Evolutionary conservation across 129 eudicot genomes (phyloP).

Genomic region (Flaveria linearis): DNA sequence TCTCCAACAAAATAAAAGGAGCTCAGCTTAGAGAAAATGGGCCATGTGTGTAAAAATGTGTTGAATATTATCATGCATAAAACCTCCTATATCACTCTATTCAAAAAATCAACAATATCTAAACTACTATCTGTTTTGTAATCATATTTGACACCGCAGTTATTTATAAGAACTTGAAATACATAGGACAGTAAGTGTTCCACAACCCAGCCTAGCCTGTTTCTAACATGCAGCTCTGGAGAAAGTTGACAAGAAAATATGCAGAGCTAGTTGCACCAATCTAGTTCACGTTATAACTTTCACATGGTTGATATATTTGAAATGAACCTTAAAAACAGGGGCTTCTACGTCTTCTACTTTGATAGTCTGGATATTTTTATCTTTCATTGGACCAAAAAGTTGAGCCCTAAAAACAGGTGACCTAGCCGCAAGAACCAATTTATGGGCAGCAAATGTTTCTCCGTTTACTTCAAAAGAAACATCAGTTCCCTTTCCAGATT

Average conservation of each 20-base stretch:
- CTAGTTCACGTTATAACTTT: background rate
- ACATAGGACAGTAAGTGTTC: background rate
- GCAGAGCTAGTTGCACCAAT: background rate
- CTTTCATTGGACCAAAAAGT: conserved; percentile 69
- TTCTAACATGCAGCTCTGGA: too few species aligned
- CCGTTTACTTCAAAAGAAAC: conserved; percentile 56
- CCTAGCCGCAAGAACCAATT: conserved; percentile 67
- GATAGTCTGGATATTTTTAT: conserved; percentile 35
- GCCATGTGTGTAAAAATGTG: too few species aligned
- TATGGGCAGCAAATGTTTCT: conserved; percentile 59
- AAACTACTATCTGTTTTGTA: too few species aligned
- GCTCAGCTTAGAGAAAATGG: too few species aligned
- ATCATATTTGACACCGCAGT: background rate
- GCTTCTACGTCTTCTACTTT: conserved; percentile 52
- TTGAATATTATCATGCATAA: background rate
- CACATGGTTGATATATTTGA: background rate
- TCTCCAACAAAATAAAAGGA: background rate
- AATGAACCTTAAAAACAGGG: conserved; percentile 58
- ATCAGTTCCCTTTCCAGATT: conserved; percentile 52
- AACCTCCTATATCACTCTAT: background rate
- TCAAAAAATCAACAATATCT: background rate
- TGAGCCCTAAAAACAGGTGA: conserved; percentile 70
- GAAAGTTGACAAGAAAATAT: background rate
- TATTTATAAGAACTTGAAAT: background rate
- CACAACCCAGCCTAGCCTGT: background rate